Base-by-base conservation (phyloP, 495 filamentous ascomycete species). In the Xylaria telfairii region DNA sequence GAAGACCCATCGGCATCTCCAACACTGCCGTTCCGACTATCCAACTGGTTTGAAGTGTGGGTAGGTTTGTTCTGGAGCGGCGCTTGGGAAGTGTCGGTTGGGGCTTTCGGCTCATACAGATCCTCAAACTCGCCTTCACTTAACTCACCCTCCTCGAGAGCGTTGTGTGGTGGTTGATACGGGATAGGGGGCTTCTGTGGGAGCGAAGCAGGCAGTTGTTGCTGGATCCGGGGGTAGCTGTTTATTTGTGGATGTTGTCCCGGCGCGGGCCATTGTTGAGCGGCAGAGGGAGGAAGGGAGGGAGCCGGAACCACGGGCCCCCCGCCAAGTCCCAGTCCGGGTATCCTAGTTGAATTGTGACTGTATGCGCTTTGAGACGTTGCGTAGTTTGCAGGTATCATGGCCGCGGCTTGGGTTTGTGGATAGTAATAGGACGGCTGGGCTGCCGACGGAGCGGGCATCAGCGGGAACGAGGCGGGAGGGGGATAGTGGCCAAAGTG, bases 91-190 rank as follows among this genome's bases (percentile, higher is more conserved):
- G 42, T 19, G 42, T 66, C 53, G 24, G 61, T 49, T 4, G 75
- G 44, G 15, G 77, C 71, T 41, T 72, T 71, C 2, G 82, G 78
- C 46, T 83, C 83, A 63, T 86, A 86, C 9, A 85, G 41, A 72
- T 82, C 81, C 60, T 86, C 83, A 49, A 82, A 85, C 72, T 90
- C 90, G 0, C 83, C 85, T 70, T 94, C 92, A 72, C 90, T 92
- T 21, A 94, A 74, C 75, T 95, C 92, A 1, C 91, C 92, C 74
- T 95, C 92, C 71, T 96, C 92, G 41, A 87, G 83, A 24, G 69
- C 44, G 30, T 74, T 59, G 34, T 24, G 10, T 56, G 72, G 67
- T 65, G 61, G 53, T 56, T 53, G 65, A 8, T 51, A 26, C 0
- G 64, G 1, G 17, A 39, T 17, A 61, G 28, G 59, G 4, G 66